Evolutionary conservation across 805 yeast species (phyloP), one percentile per base, ranked within the genome.

Genomic region (Yamadazyma scolyti): DNA sequence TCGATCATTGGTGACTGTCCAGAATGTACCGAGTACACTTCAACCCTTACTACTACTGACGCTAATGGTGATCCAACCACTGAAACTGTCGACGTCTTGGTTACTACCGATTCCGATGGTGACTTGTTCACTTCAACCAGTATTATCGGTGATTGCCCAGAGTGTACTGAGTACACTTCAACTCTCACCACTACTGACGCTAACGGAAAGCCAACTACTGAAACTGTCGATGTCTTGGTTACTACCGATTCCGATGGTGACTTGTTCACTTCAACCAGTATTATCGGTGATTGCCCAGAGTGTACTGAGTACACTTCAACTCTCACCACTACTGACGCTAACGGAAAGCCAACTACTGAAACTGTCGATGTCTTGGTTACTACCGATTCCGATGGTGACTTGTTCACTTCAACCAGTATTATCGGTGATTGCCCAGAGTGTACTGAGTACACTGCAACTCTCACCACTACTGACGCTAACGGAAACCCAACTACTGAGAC

Each of bases 81-180:
- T 21, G 40, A 37, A 6, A 24, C 37, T 4, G 48, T 30, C n/a
- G 39, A 26, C 12, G 46, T 41, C 24, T 17, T 39, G 17, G 43
- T 43, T 7, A 34, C 44, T 6, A 43, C 49, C 20, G 31, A 47
- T 28, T 25, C 43, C 1, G 28, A 21, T 13, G 50, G 50, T 14
- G 15, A 23, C 9, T 33, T 37, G 22, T 11, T 27, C 31, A 36
- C 39, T 15, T 16, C n/a, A 9, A 19, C 30, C 5, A 19, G 23
- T 9, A 20, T 27, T 13, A 19, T 27, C 15, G 30, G 9, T 16
- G 30, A 15, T 20, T 31, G n/a, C n/a, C n/a, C n/a, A n/a, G n/a
- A n/a, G n/a, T n/a, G n/a, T n/a, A 27, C 40, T 20, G 32, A 25
- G 16, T 34, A 25, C 30, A 25, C 30, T 11, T 22, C 38, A 2